Evolutionary conservation across 2,329 filamentous ascomycete species (phyloP).

Genomic region (Rhytidhysteron rufulum): DNA sequence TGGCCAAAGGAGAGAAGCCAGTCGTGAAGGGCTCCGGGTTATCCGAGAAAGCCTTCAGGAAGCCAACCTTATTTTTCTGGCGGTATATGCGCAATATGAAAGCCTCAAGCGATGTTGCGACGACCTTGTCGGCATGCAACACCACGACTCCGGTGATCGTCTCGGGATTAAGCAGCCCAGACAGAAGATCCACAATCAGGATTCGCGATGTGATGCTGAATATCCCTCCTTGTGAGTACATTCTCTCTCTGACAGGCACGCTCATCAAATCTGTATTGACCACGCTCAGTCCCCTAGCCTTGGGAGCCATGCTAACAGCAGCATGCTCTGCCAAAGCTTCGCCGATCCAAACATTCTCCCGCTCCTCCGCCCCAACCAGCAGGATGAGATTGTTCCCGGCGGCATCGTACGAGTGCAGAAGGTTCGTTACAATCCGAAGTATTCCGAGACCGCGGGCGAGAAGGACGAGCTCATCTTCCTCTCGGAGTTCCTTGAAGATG

Average conservation of each 20-base stretch:
- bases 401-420: conserved; percentile 94
- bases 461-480: conserved; percentile 90
- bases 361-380: conserved; percentile 82
- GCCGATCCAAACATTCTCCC: conserved; percentile 95
- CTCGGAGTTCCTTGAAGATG: conserved; percentile 68
- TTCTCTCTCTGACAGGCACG: conserved; percentile 81
- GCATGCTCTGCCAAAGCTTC: conserved; percentile 95
- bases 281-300: conserved; percentile 79
- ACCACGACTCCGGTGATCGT: conserved; percentile 84
- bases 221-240: conserved; percentile 85
- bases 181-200: conserved; percentile 87
- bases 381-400: conserved; percentile 91
- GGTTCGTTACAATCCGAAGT: conserved; percentile 87
- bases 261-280: conserved; percentile 95
- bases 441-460: conserved; percentile 89
- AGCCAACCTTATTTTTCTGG: conserved; percentile 90
- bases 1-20: conserved; percentile 82
- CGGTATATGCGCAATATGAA: conserved; percentile 93
- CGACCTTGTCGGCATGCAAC: conserved; percentile 80
- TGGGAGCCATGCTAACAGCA: conserved; percentile 77
- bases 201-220: conserved; percentile 97
- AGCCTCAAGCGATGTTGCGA: conserved; percentile 85
- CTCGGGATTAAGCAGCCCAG: conserved; percentile 73
- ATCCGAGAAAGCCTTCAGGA: conserved; percentile 94
- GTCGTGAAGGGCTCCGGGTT: conserved; percentile 85